Evolutionary conservation across 495 filamentous ascomycete genomes (phyloP), one percentile per base, ranked within the genome.

Genomic region (Chaetomidium leptoderma): DNA sequence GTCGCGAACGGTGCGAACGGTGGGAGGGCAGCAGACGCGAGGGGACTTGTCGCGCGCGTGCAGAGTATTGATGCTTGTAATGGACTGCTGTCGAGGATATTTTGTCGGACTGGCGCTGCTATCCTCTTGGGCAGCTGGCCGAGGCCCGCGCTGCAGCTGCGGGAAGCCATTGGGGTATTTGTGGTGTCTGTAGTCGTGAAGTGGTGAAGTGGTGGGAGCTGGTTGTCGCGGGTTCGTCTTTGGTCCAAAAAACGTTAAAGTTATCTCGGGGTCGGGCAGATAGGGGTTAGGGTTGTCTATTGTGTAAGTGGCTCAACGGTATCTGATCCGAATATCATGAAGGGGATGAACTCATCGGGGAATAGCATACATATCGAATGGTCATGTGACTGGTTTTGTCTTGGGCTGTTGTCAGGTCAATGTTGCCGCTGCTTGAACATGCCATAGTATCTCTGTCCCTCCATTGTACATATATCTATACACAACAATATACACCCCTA

Each of bases 121-220:
- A 61, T 26, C 17, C 62, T 53, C 45, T 50, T 57, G 9, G 65
- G 54, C 10, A 68, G 50, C 39, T 42, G 55, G 29, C 45, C 53
- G 58, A 68, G 53, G 57, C 46, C 47, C 17, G 61, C 42, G 39
- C 49, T 58, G 58, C 67, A 69, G 35, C 57, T 66, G 33, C 60
- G 63, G 42, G 65, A 66, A 24, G 69, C 69, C 69, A 71, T 71
- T 71, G 43, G 26, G n/a, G 30, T 30, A 2, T 40, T 3, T 51
- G 19, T n/a, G 29, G 30, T 3, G 11, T n/a, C 16, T 2, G 26
- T 9, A 30, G 26, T 47, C 29, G 39, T 30, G 35, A 33, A 35
- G n/a, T 27, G 37, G 17, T 45, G 45, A 13, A 40, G 21, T n/a
- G 46, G 6, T 17, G 46, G 1, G 26, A n/a, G 29, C 11, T 42